Evolutionary conservation across 345 rosid species (phyloP).

Genomic region (thale cress (Arabidopsis thaliana)): TAIR10.1 NC_003070.9:6254001-6254500

Average conservation of each 20-base stretch:
- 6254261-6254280: too few species aligned
- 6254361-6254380: constrained; percentile 44
- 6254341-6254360: constrained; percentile 17
- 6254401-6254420: constrained; percentile 22
- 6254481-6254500: constrained; percentile 92
- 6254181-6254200: background rate
- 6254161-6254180: background rate
- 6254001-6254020: constrained; percentile 20
- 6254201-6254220: background rate
- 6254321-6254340: constrained; percentile 37
- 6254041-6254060: constrained; percentile 11
- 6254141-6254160: background rate
- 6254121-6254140: too few species aligned
- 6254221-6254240: background rate
- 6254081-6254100: background rate
- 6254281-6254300: constrained; percentile 27
- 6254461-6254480: constrained; percentile 55
- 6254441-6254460: constrained; percentile 50
- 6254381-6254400: constrained; percentile 43
- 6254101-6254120: too few species aligned
- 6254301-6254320: constrained; percentile 27
- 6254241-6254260: constrained; percentile 6
- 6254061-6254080: constrained; percentile 4
- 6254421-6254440: constrained; percentile 47
- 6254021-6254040: constrained; percentile 23